Percentiles rank a stretch among this genome's conserved stretches.
phyloP scores from a whole-genome alignment of 805 yeast genomes.

The Cyberlindnera mississippiensis region DNA sequence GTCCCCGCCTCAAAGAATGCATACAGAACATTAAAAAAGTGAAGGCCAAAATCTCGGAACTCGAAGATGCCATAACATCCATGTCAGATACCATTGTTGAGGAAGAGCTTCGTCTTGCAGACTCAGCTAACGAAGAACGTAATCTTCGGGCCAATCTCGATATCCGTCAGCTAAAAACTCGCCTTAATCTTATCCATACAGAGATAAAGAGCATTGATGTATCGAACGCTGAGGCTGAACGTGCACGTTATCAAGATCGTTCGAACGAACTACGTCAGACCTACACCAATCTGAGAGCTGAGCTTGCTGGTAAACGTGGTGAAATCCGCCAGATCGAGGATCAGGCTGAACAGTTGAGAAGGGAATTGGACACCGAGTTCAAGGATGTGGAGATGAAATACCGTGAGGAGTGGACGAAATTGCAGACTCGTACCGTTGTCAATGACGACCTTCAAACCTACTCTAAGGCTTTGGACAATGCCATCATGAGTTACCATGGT shows the following conservation, averaged over 20 bases:
- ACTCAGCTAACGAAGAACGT: constrained; percentile 58
- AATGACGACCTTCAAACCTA: constrained; percentile 80
- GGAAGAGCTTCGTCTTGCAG: constrained; percentile 42
- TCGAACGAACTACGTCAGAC: constrained; percentile 45
- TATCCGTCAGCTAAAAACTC: constrained; percentile 40
- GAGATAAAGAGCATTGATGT: constrained; percentile 46
- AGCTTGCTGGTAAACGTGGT: constrained; percentile 75
- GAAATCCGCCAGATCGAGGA: constrained; percentile 80
- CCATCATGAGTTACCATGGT: constrained; percentile 90
- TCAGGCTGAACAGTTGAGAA: constrained; percentile 52
- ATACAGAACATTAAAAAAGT: constrained; percentile 14
- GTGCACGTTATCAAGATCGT: constrained; percentile 57
- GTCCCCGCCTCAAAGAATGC: constrained; percentile 1
- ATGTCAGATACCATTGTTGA: constrained; percentile 22
- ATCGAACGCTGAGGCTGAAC: constrained; percentile 54
- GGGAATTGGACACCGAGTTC: constrained; percentile 69
- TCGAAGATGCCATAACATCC: constrained; percentile 27
- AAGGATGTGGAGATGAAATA: constrained; percentile 60
- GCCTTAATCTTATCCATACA: constrained; percentile 34
- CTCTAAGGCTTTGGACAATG: constrained; percentile 81
- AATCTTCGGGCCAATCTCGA: constrained; percentile 64
- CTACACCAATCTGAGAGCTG: constrained; percentile 54
- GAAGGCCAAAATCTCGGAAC: constrained; percentile 16
- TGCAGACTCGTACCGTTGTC: constrained; percentile 71
- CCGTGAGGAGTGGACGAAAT: constrained; percentile 65